Evolutionary conservation across 352 stramenopile species (phyloP).

Genomic region (Pythium aphanidermatum): DNA sequence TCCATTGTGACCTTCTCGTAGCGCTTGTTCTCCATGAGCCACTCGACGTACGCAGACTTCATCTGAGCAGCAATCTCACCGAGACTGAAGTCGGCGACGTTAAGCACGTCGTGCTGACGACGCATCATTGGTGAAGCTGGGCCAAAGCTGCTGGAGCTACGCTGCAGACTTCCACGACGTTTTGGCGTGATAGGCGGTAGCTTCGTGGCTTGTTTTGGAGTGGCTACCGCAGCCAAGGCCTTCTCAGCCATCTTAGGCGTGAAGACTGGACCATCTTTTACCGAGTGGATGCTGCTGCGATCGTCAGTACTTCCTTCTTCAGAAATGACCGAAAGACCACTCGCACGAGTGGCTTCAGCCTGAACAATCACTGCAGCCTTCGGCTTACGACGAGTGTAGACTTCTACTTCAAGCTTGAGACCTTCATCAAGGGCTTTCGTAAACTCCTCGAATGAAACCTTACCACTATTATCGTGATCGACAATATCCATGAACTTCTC

Average conservation of each 20-base stretch:
- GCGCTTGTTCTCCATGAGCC: constrained; percentile 66
- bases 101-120: constrained; percentile 73
- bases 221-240: no score
- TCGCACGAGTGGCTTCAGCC: neutral
- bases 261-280: neutral
- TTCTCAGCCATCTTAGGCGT: neutral
- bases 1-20: constrained; percentile 80
- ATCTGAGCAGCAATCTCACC: constrained; percentile 62
- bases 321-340: constrained; percentile 3
- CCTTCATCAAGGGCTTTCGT: constrained; percentile 70
- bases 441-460: constrained; percentile 79
- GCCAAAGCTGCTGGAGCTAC: constrained; percentile 5
- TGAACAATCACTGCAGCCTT: constrained; percentile 12
- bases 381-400: constrained; percentile 43
- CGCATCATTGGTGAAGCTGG: constrained; percentile 50
- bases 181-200: constrained; percentile 18
- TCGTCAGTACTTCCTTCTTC: constrained; percentile 5
- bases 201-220: neutral
- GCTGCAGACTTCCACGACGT: neutral
- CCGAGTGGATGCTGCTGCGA: neutral
- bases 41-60: constrained; percentile 74
- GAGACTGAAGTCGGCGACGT: constrained; percentile 74
- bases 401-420: constrained; percentile 71
- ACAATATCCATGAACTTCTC: constrained; percentile 69
- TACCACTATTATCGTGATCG: constrained; percentile 56